Evolutionary conservation across 805 yeast genomes (phyloP).

Genomic region (Teunomyces lycoperdinae): DNA sequence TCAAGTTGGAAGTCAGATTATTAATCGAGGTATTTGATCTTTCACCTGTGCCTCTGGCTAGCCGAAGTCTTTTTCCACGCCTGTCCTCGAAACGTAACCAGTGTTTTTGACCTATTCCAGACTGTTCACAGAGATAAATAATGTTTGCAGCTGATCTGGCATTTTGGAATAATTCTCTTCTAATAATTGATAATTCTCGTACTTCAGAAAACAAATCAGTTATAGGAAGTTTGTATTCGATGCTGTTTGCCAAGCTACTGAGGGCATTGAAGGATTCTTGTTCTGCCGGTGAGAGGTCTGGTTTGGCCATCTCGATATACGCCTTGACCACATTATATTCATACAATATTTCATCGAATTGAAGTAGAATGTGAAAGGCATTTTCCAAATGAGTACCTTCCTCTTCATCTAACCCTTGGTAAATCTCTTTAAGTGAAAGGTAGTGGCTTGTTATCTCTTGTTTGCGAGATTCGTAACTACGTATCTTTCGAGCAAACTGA

Average conservation of each 20-base stretch:
- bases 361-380: constrained; percentile 16
- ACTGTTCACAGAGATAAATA: constrained; percentile 11
- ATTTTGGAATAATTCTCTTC: constrained; percentile 27
- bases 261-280: constrained; percentile 13
- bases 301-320: constrained; percentile 20
- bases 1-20: background rate
- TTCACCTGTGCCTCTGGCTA: background rate
- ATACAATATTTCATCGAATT: constrained; percentile 27
- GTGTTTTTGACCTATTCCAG: background rate
- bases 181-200: constrained; percentile 23
- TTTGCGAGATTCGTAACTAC: constrained; percentile 17
- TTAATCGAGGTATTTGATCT: background rate
- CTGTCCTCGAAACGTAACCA: background rate
- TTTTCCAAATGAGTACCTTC: constrained; percentile 9
- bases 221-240: constrained; percentile 23
- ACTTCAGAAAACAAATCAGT: constrained; percentile 17
- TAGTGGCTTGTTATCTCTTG: constrained; percentile 11
- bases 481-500: constrained; percentile 12
- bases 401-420: constrained; percentile 6
- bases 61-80: background rate
- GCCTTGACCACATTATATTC: constrained; percentile 22
- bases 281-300: constrained; percentile 6
- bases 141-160: constrained; percentile 32
- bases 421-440: constrained; percentile 10
- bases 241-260: constrained; percentile 10